A percentile compares a stretch with the other conserved stretches of the same genome.
phyloP scores from a whole-genome alignment of 2,329 filamentous ascomycete genomes.

The Ophiostoma piceae region DNA sequence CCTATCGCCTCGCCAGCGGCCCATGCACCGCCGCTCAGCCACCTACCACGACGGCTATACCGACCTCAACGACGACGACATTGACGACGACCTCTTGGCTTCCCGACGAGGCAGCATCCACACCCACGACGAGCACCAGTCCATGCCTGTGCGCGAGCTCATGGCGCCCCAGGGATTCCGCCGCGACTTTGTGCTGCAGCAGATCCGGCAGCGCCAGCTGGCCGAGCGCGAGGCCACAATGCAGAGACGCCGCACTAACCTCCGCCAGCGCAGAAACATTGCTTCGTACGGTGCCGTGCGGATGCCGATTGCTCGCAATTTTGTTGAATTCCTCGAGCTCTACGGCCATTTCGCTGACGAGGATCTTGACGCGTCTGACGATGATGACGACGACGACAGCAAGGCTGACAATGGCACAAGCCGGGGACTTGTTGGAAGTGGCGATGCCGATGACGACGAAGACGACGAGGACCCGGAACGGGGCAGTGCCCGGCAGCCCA shows the following conservation, averaged over 20 bases:
- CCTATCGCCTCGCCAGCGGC: neutral
- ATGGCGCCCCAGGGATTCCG: conserved; percentile 47
- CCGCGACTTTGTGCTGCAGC: conserved; percentile 41
- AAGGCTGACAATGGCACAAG: conserved; percentile 33
- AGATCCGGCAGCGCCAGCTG: conserved; percentile 31
- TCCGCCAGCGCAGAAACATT: conserved; percentile 22
- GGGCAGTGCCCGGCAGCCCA: neutral
- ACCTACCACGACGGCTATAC: conserved; percentile 40
- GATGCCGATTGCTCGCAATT: conserved; percentile 59
- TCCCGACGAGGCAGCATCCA: neutral
- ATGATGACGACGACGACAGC: conserved; percentile 41
- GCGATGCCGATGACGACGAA: conserved; percentile 17
- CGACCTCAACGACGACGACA: neutral
- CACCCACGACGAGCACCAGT: conserved; percentile 28
- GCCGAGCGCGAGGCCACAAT: conserved; percentile 33
- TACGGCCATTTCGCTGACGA: conserved; percentile 75
- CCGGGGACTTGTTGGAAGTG: neutral
- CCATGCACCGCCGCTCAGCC: conserved; percentile 47
- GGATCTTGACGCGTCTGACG: conserved; percentile 55
- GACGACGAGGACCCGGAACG: conserved; percentile 26
- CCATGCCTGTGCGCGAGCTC: conserved; percentile 31
- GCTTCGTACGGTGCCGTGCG: conserved; percentile 22
- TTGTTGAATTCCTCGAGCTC: conserved; percentile 69
- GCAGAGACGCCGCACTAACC: conserved; percentile 24
- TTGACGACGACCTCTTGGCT: neutral